Base-by-base conservation (phyloP, 192 early-diverging fungal species). In the Pilaira anomala region DNA sequence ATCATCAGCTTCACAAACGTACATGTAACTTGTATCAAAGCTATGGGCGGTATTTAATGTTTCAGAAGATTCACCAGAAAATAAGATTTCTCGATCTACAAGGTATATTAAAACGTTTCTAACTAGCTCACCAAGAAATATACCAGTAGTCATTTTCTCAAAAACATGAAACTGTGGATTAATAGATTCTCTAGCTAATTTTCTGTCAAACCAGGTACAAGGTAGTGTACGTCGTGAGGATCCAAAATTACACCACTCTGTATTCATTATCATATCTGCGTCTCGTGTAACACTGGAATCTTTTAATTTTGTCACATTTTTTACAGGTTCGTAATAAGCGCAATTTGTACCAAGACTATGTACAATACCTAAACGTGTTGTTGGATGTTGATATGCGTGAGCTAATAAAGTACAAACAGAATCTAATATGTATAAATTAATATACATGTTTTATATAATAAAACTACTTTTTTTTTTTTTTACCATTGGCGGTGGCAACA, bases 311-410 rank as follows among this genome's bases (percentile, higher is more conserved):
- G 78, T 77, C 67, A 70, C 77, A 69, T 70, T 80, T 40, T 54
- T 62, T 39, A 41, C 63, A 14, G 48, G 48, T 56, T 85, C 84
- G 71, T 84, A 91, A 88, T 85, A 81, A 59, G 69, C 93, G 51
- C 93, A 91, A 62, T 96, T 98, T 60, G 93, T 94, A 39, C 95
- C 95, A n/a, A 93, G 91, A 62, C 93, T 91, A 33, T 92, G 85
- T 64, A 98, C 93, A 14, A 93, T 88, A 48, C 90, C 93, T 61
- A 94, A 75, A 55, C 81, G 76, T 49, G 92, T 92, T 42, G 82
- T 78, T 8, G 92, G 85, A 67, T 88, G 77, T 52, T 76, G 74
- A 80, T 95, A 96, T 4, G 90, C 91, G 54, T 93, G 87, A 26
- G 91, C 86, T 49, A 95, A 79, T 59, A 96, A 78, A 1, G 95